These are phyloP conservation scores for Beauveria pseudobassiana DNA, from an alignment of 2,329 filamentous ascomycete species.

Conservation along the genomic window DNA sequence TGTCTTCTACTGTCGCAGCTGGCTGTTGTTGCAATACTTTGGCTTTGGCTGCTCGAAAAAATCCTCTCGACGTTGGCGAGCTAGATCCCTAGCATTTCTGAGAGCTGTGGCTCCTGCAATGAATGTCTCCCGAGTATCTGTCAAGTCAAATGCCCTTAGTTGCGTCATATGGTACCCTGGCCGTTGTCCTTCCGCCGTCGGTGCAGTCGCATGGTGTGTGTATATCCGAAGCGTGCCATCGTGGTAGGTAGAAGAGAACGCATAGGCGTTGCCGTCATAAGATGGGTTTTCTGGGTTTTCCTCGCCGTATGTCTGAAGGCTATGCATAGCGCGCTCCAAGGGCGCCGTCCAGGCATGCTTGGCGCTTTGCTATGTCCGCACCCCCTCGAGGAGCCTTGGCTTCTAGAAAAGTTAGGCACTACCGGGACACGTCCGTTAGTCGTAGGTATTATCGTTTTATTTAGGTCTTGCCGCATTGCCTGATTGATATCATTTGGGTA, in stretches of 20 bases:
- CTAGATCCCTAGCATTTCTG: constrained; percentile 32
- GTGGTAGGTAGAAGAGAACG: constrained; percentile 31
- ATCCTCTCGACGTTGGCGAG: constrained; percentile 27
- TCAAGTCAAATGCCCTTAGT: constrained; percentile 23
- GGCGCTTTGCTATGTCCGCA: constrained; percentile 19
- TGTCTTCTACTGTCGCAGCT: neutral
- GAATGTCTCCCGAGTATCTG: constrained; percentile 22
- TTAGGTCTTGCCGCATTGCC: constrained; percentile 11
- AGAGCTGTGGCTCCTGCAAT: constrained; percentile 28
- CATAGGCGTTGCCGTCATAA: constrained; percentile 33
- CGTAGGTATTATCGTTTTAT: neutral
- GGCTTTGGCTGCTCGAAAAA: constrained; percentile 24
- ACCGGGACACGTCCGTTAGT: constrained; percentile 16
- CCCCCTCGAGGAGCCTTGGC: constrained; percentile 28
- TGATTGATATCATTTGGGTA: constrained; percentile 19
- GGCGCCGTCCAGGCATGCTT: constrained; percentile 31
- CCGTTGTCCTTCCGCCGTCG: constrained; percentile 21
- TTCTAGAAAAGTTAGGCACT: constrained; percentile 34
- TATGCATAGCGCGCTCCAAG: constrained; percentile 28
- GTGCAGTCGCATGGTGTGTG: constrained; percentile 28
- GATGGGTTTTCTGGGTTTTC: constrained; percentile 15
- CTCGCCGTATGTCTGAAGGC: constrained; percentile 27
- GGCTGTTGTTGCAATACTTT: neutral
- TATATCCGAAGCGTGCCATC: constrained; percentile 29
- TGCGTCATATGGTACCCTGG: constrained; percentile 36